These are phyloP conservation scores for Castanopsis chinensis DNA, from an alignment of 306 rosid species.

Conservation along the genomic window DNA sequence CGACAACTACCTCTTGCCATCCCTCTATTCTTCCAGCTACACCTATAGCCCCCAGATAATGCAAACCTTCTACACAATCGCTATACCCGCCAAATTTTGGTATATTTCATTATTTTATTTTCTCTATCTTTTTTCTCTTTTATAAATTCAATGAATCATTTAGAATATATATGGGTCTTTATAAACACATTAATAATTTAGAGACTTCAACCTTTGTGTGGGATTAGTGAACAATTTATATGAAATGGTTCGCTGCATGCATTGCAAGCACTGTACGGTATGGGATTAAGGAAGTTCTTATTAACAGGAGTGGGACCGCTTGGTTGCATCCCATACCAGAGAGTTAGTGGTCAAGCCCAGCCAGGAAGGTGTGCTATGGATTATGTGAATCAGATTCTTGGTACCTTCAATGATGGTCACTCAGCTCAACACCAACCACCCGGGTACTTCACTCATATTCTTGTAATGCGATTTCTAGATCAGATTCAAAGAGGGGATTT, in stretches of 20 bases:
- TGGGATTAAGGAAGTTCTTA: slow-evolving; percentile 67
- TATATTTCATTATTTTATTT: background rate
- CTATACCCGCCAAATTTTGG: slow-evolving; percentile 47
- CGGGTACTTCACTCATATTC: slow-evolving; percentile 13
- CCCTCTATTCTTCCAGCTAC: slow-evolving; percentile 38
- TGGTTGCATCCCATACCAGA: slow-evolving; percentile 77
- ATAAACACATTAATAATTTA: too few species aligned
- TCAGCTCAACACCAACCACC: slow-evolving; percentile 45
- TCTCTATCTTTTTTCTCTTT: background rate
- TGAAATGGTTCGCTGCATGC: too few species aligned
- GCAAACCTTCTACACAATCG: slow-evolving; percentile 61
- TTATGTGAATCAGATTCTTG: slow-evolving; percentile 59
- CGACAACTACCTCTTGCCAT: slow-evolving; percentile 66
- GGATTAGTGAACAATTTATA: too few species aligned
- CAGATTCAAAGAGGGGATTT: too few species aligned
- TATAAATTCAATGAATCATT: too few species aligned
- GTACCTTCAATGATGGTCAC: slow-evolving; percentile 49
- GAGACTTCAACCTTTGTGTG: too few species aligned
- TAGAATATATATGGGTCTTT: too few species aligned
- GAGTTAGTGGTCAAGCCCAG: slow-evolving; percentile 41
- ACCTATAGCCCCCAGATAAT: slow-evolving; percentile 42
- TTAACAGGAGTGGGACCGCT: slow-evolving; percentile 63
- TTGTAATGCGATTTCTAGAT: too few species aligned
- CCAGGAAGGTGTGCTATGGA: slow-evolving; percentile 52
- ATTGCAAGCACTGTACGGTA: slow-evolving; percentile 42